Conservation (phyloP, 2,329 filamentous ascomycete species). For the Epicoccum nigrum region DNA sequence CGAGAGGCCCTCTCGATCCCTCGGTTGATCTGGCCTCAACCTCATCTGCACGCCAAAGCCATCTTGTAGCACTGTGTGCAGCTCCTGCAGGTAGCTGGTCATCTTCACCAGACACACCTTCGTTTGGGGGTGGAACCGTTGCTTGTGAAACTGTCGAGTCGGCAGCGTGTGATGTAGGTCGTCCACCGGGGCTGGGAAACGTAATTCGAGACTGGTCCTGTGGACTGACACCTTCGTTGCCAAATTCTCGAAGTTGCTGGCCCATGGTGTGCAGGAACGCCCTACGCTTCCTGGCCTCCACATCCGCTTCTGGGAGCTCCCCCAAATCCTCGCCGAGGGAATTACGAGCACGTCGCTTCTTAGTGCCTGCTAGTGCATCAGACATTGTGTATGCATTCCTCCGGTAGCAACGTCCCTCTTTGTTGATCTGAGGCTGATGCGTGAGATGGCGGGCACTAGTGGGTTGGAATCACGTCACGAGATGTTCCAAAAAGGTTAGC, state of each 20-base stretch:
- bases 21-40: slow-evolving; percentile 8
- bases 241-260: slow-evolving; percentile 34
- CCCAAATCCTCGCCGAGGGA: slow-evolving; percentile 14
- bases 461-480: too few relatives aligned
- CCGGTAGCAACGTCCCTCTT: too few relatives aligned
- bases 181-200: slow-evolving; percentile 24
- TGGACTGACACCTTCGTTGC: slow-evolving; percentile 29
- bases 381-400: slow-evolving; percentile 14
- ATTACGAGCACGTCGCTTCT: slow-evolving; percentile 22
- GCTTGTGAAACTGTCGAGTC: slow-evolving; percentile 6
- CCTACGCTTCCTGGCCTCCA: slow-evolving; percentile 24
- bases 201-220: slow-evolving; percentile 24
- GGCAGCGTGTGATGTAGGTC: slow-evolving; percentile 14
- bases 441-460: too few relatives aligned
- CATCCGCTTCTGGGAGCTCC: slow-evolving; percentile 3
- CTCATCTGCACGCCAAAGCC: slow-evolving; percentile 27
- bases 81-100: slow-evolving; percentile 28
- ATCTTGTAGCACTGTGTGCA: slow-evolving; percentile 28
- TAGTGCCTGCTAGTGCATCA: slow-evolving; percentile 20
- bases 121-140: slow-evolving; percentile 16
- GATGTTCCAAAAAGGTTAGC: too few relatives aligned
- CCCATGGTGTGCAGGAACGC: slow-evolving; percentile 36
- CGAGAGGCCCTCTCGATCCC: slow-evolving; percentile 6
- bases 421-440: too few relatives aligned
- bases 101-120: slow-evolving; percentile 28